Evolutionary conservation across 805 yeast genomes (phyloP), one percentile per base, ranked within the genome.

Genomic region (Sugiyamaella valdiviana): DNA sequence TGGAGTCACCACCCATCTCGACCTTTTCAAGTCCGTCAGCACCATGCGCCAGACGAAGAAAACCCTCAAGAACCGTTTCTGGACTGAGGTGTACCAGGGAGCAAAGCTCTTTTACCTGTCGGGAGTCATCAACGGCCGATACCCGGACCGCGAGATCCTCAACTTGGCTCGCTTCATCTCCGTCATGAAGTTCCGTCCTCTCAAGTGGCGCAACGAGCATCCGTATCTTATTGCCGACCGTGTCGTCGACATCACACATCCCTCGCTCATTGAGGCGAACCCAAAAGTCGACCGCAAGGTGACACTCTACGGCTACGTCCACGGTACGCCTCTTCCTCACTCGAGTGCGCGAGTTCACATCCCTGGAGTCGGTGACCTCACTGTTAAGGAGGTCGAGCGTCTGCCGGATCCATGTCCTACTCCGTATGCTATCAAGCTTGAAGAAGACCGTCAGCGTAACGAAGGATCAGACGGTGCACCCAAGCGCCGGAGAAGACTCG

Each of bases 381-480:
- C 82, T 0, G 83, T 88, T 9, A 73, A 82, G 14, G 76, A 79
- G 10, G 82, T 88, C 16, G 98, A 93, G 66, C 85, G 87, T 58
- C 73, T 93, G 46, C 97, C 98, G 2, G 99, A 93, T 71, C 99
- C 99, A 16, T 95, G 99, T 64, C 99, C 99, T 24, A 91, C 99
- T 0, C 99, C 99, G 2, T 85, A 78, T 60, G 88, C 75, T 57
- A 95, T 89, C 64, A 95, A 89, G 64, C 83, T 78, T 58, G 70
- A 88, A 36, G 96, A 88, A 36, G 32, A 26, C 32, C 32, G 32
- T 6, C 62, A 62, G 23, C 78, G 80, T 39, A 82, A 75, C 44
- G 60, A 52, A 10, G 62, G 58, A 6, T 12, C 9, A n/a, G 14
- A 4, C 10, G 32, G 32, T 6, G 32, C 32, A 3, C 66, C 70